phyloP scores from a whole-genome alignment of 225 moss, liverwort and hornwort species.

The Antitrichia curtipendula region DNA sequence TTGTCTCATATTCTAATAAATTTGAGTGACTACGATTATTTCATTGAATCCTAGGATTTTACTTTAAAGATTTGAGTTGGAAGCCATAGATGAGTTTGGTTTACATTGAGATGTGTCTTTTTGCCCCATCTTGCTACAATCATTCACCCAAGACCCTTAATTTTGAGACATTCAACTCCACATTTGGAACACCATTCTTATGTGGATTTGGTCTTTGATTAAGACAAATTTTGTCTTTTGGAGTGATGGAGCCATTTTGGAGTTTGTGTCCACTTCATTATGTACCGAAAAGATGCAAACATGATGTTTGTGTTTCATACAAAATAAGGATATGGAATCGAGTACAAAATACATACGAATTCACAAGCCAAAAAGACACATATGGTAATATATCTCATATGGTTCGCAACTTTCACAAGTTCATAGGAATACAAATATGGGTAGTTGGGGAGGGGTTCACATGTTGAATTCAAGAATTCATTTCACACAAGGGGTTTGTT shows the following conservation, averaged over 20 bases:
- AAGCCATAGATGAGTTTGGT: not conserved
- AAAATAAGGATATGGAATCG: too few species aligned
- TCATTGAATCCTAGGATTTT: not conserved
- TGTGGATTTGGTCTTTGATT: not conserved
- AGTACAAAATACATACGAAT: too few species aligned
- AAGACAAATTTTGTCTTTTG: not conserved
- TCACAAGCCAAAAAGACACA: too few species aligned
- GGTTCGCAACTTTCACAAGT: too few species aligned
- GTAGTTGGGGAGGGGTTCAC: too few species aligned
- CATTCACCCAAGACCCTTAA: not conserved
- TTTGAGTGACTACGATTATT: not conserved
- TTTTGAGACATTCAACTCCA: not conserved
- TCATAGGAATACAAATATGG: too few species aligned
- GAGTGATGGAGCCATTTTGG: not conserved
- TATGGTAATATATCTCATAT: too few species aligned
- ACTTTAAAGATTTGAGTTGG: not conserved
- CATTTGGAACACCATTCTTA: not conserved
- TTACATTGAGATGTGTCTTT: not conserved
- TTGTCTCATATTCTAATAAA: not conserved
- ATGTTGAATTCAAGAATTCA: too few species aligned
- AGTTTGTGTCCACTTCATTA: not conserved
- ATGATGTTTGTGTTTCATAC: too few species aligned
- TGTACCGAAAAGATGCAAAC: too few species aligned
- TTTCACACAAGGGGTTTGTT: too few species aligned
- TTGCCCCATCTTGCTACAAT: not conserved